Conservation (phyloP, 1,284 basidiomycete species). For the Cutaneotrichosporon cyanovorans region DNA sequence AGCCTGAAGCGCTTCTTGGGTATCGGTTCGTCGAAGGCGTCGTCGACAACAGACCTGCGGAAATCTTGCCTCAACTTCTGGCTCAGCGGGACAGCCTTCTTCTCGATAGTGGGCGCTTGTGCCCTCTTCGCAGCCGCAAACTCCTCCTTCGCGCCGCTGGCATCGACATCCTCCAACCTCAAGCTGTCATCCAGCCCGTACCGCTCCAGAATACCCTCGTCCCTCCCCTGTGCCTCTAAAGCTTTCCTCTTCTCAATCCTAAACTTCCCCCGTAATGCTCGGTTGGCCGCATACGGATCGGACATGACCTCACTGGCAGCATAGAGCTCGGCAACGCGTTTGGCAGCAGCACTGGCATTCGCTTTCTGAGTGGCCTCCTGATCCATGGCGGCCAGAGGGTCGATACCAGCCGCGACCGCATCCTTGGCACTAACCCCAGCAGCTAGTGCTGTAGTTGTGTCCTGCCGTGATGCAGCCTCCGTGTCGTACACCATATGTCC, state of each 20-base stretch:
- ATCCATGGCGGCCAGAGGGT: slow-evolving; percentile 80
- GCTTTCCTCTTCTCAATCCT: slow-evolving; percentile 76
- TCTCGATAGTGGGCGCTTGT: too few relatives aligned
- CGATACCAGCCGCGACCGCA: slow-evolving; percentile 40
- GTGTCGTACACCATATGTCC: slow-evolving; percentile 74
- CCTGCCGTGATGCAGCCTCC: slow-evolving; percentile 50
- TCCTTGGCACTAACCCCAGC: neutral
- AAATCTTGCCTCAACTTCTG: too few relatives aligned
- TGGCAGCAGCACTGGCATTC: slow-evolving; percentile 61
- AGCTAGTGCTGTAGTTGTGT: neutral
- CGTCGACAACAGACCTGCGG: too few relatives aligned
- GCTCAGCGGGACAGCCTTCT: too few relatives aligned
- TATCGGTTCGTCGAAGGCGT: too few relatives aligned
- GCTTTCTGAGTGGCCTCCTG: slow-evolving; percentile 71
- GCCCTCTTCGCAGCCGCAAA: too few relatives aligned
- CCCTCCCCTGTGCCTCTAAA: slow-evolving; percentile 53
- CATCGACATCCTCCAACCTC: too few relatives aligned
- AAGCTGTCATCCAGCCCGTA: slow-evolving; percentile 49
- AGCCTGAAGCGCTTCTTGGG: neutral
- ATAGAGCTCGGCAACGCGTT: slow-evolving; percentile 70
- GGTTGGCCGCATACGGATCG: slow-evolving; percentile 77
- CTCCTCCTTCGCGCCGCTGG: too few relatives aligned
- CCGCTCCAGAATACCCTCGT: slow-evolving; percentile 55
- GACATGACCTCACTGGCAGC: slow-evolving; percentile 63
- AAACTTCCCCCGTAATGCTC: slow-evolving; percentile 67